Percentiles rank a stretch among this genome's conserved stretches.
These are phyloP conservation scores for Sordaria brevicollis DNA, from an alignment of 495 filamentous ascomycete genomes.

Conservation along the genomic window DNA sequence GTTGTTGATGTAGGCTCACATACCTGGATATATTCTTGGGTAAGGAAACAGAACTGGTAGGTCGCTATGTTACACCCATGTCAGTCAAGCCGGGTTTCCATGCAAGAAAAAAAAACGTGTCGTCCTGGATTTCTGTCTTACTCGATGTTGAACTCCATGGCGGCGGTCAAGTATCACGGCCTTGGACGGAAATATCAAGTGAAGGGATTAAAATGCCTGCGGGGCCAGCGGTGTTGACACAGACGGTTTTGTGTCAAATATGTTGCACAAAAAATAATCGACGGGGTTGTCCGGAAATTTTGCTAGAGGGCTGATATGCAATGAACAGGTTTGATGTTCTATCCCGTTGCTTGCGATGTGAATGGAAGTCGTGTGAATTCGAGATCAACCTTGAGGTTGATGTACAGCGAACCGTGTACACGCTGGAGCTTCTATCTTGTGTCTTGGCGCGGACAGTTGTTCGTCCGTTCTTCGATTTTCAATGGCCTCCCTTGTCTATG, in stretches of 20 bases:
- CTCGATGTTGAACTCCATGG: slow-evolving; percentile 96
- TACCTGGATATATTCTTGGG: slow-evolving; percentile 85
- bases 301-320: neutral
- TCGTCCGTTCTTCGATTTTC: neutral
- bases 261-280: neutral
- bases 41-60: slow-evolving; percentile 95
- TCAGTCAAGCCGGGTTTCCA: slow-evolving; percentile 12
- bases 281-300: neutral
- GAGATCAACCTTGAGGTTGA: neutral
- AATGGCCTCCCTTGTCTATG: neutral
- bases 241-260: neutral
- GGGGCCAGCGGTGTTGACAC: neutral
- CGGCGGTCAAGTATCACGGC: neutral
- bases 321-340: neutral
- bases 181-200: neutral
- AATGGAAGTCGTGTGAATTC: neutral
- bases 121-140: neutral
- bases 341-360: neutral
- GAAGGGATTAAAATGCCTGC: neutral
- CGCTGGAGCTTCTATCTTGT: neutral
- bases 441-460: neutral
- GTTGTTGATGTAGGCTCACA: slow-evolving; percentile 9
- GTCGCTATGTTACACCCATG: slow-evolving; percentile 43
- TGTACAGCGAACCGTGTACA: neutral
- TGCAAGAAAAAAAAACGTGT: neutral